Base-by-base conservation (phyloP, 2,329 filamentous ascomycete species). In the Aspergillaceae sp. region DNA sequence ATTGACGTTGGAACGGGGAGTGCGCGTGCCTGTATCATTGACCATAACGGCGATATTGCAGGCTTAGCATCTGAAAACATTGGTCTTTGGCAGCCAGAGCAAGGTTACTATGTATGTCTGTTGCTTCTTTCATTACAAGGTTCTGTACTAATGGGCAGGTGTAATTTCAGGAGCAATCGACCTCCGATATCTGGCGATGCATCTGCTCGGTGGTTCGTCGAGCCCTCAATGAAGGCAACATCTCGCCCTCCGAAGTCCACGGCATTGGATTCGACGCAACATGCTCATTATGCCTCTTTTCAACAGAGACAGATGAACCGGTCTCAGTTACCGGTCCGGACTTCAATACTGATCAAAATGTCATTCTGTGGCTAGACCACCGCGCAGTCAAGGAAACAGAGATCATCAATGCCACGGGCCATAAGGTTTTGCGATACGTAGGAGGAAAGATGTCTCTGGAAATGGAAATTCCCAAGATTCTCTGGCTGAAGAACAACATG, bases 401-500 rank as follows among this genome's bases (percentile, higher is more conserved):
- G 54, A 84, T 85, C 71, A 94, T 96, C 73, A 96, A 96, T 66
- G 79, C 80, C 47, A 95, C 90, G 2, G 76, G 82, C 42, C 90
- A 96, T 74, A 90, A 90, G 67, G 75, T 96, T 44, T 78, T 96
- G 49, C 84, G 87, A 61, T 96, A 96, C 62, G 89, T 96, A 19
- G 90, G 90, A 57, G 90, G 90, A 54, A 89, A 84, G 66, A 96
- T 96, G 90, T 94, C 87, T 66, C 90, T 95, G 52, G 90, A 96
- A 74, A 96, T 96, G 90, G 90, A 96, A 68, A 92, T 96, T 47
- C 90, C 90, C 54, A 96, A 96, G 71, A 86, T 94, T 1, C 76
- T 96, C 47, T 96, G 90, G 90, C 77, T 96, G 63, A 95, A 95
- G 78, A 94, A 94, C 69, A 80, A 95, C 70, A 95, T 96, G 90